These are phyloP conservation scores for Metschnikowia shivogae DNA, from an alignment of 805 yeast genomes.

Conservation along the genomic window DNA sequence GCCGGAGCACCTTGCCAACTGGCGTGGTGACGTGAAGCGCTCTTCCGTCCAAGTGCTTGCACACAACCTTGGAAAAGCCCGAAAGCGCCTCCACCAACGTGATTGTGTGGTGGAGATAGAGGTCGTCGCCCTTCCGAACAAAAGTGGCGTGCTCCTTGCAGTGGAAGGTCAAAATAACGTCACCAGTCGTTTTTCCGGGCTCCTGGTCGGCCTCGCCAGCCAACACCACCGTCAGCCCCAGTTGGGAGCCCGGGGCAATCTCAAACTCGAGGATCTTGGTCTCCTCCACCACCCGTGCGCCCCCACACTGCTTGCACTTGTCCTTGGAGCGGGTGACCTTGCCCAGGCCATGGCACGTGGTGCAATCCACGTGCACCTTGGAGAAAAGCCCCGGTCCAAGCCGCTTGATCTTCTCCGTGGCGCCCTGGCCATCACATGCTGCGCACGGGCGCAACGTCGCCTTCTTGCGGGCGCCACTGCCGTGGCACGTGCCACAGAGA, in stretches of 20 bases:
- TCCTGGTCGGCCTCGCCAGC: conserved; percentile 74
- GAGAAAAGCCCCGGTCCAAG: conserved; percentile 76
- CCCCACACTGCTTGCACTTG: conserved; percentile 72
- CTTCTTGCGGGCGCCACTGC: conserved; percentile 66
- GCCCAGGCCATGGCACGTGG: conserved; percentile 70
- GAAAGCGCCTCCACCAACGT: conserved; percentile 79
- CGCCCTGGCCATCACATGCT: conserved; percentile 71
- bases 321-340: conserved; percentile 57
- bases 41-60: conserved; percentile 78
- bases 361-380: conserved; percentile 57
- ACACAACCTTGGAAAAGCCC: conserved; percentile 65
- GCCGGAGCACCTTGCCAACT: conserved; percentile 75
- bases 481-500: conserved; percentile 69
- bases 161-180: conserved; percentile 60
- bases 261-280: conserved; percentile 72
- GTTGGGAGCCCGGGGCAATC: conserved; percentile 65
- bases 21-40: conserved; percentile 61
- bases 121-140: conserved; percentile 56
- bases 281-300: conserved; percentile 57
- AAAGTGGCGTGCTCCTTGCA: conserved; percentile 49
- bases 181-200: conserved; percentile 72
- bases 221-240: conserved; percentile 57
- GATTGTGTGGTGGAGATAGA: conserved; percentile 56
- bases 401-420: conserved; percentile 52
- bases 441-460: conserved; percentile 57